These are phyloP conservation scores for Trichosporon coremiiforme DNA, from an alignment of 1,284 basidiomycete genomes.

Conservation along the genomic window DNA sequence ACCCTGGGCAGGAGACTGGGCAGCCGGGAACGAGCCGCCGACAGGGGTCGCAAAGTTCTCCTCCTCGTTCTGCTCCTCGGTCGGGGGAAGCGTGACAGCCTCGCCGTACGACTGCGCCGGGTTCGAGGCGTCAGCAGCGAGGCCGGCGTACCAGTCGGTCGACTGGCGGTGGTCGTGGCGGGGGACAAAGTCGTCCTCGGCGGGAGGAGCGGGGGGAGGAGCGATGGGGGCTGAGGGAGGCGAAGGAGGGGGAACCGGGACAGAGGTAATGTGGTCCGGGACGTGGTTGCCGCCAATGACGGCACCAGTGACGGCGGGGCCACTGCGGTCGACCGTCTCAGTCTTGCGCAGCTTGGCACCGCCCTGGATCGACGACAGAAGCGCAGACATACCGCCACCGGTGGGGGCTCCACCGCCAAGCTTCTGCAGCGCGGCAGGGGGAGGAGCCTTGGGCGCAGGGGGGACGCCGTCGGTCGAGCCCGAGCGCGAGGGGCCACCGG, in stretches of 20 bases:
- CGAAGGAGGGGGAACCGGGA: slow-evolving; percentile 45
- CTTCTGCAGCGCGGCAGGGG: slow-evolving; percentile 56
- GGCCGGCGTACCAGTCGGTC: slow-evolving; percentile 86
- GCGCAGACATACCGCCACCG: slow-evolving; percentile 59
- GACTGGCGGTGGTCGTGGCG: slow-evolving; percentile 68
- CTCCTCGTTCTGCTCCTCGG: slow-evolving; percentile 43
- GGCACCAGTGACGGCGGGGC: slow-evolving; percentile 66
- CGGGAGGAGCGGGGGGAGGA: slow-evolving; percentile 9
- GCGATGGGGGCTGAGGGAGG: neutral
- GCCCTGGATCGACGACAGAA: slow-evolving; percentile 79
- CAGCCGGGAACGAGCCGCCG: neutral
- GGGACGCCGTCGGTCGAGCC: slow-evolving; percentile 39
- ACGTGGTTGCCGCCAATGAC: slow-evolving; percentile 75
- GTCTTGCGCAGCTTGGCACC: slow-evolving; percentile 77
- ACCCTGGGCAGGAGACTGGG: slow-evolving; percentile 10
- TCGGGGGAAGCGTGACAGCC: slow-evolving; percentile 35
- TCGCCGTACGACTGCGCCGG: slow-evolving; percentile 39
- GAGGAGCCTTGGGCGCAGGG: slow-evolving; percentile 53
- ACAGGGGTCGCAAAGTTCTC: slow-evolving; percentile 56
- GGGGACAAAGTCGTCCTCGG: slow-evolving; percentile 39
- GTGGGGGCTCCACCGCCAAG: slow-evolving; percentile 56
- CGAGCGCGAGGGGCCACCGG: slow-evolving; percentile 35
- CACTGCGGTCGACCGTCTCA: slow-evolving; percentile 81
- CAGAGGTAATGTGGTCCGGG: slow-evolving; percentile 67
- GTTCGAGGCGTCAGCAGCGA: slow-evolving; percentile 71